Evolutionary conservation across 306 rosid species (phyloP), one percentile per base, ranked within the genome.

Genomic region (Cucurbita maxima): DNA sequence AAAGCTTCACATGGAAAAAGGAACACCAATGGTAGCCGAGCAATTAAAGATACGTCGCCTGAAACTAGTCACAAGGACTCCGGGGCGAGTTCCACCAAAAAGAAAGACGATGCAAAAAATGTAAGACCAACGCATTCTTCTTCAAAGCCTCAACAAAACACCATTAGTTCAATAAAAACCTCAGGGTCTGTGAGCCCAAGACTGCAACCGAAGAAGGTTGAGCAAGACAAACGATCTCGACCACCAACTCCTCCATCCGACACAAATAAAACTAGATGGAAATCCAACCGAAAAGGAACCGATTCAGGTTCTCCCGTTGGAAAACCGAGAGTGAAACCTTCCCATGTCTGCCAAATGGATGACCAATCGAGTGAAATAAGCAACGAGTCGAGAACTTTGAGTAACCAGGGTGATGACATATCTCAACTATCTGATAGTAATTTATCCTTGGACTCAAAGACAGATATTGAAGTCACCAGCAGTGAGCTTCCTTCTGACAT

Each of bases 111-210:
- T 66, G 69, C 76, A 74, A 73, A 78, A 85, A 75, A 72, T 64
- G 48, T 70, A 22, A 84, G 80, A 79, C 76, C 88, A 63, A 20
- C 80, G 10, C 83, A 81, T 37, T 78, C 90, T 74, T 81, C 74
- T 44, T 55, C 87, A n/a, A 85, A 83, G 87, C 41, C 95, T 81
- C 88, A 82, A 76, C 90, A 82, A 71, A 84, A 73, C 76, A 44
- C 69, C 71, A 76, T 62, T 72, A 80, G 78, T 76, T 79, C 90
- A 60, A 82, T 55, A 40, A 92, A 83, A 82, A 84, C 79, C 82
- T 74, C 88, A 5, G 88, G 91, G 57, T 83, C 96, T 13, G 82
- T 86, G 75, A 92, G 98, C 79, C 98, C 97, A 12, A 88, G 92
- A 77, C 76, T 90, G 78, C 98, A 81, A 63, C 97, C 82, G 84